Base-by-base conservation (phyloP, 345 rosid genomes). In the Rhizophora apiculata region DNA sequence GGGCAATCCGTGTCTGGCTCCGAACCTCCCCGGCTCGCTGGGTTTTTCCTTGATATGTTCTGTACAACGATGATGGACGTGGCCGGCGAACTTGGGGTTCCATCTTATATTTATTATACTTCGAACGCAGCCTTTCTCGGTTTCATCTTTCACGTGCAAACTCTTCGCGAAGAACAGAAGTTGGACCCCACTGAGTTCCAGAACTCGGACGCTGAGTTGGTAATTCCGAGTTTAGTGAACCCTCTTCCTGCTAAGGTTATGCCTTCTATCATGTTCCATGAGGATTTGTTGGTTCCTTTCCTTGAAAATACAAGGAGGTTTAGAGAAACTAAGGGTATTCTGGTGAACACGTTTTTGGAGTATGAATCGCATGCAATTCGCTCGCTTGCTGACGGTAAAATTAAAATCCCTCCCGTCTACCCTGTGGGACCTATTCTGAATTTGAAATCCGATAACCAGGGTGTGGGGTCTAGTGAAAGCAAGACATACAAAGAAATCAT, bases 401-500 rank as follows among this genome's bases (percentile, higher is more conserved):
- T 1, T 34, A 26, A 46, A 1, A 26, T 29, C 43, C 65, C 72
- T 16, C 58, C 72, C 1, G 48, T 69, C 6, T 69, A 37, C 13
- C 65, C 59, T 0, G 65, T 69, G 36, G 72, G 72, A n/a, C 72
- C 72, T 19, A 51, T 69, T 27, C 15, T 69, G n/a, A 60, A 46
- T 15, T 26, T 48, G 43, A n/a, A 30, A 4, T 20, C 6, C 9
- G 19, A 30, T 21, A 3, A 9, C 49, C 51, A 48, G 1, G 16
- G n/a, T 59, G 26, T 8, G 7, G 19, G 11, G 6, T 15, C 63
- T 26, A 8, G 49, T 18, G n/a, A 67, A 5, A 10, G 16, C 21
- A 22, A 34, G 6, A 6, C 36, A 19, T 21, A 22, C 13, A 21
- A 22, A 37, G 62, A 55, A 1, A 11, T 67, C 62, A 21, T 56